phyloP scores from a whole-genome alignment of 1,284 basidiomycete species.

The Pterula multifida region DNA sequence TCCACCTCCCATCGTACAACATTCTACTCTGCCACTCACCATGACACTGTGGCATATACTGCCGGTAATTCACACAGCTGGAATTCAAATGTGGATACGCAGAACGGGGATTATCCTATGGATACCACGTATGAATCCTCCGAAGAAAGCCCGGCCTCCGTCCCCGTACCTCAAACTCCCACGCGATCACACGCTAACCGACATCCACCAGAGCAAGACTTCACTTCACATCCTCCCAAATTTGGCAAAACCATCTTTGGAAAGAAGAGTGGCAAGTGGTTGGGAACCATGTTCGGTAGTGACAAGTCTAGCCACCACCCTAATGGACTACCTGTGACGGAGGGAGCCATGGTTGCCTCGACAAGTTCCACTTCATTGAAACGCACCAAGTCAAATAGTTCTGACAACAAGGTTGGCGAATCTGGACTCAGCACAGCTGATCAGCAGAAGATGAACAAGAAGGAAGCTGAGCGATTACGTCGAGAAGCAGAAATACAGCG shows the following conservation, averaged over 20 bases:
- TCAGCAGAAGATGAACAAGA: slow-evolving; percentile 75
- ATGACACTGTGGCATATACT: slow-evolving; percentile 24
- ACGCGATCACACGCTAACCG: slow-evolving; percentile 19
- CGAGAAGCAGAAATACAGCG: slow-evolving; percentile 83
- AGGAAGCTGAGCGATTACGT: slow-evolving; percentile 77
- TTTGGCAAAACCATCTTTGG: slow-evolving; percentile 46
- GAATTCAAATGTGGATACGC: slow-evolving; percentile 16
- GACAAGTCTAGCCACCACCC: slow-evolving; percentile 48
- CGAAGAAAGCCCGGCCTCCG: neutral
- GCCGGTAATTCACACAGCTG: slow-evolving; percentile 22
- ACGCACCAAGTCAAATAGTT: slow-evolving; percentile 75
- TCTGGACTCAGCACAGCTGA: slow-evolving; percentile 37
- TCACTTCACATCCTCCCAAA: slow-evolving; percentile 31
- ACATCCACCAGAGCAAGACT: slow-evolving; percentile 17
- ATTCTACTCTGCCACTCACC: slow-evolving; percentile 30
- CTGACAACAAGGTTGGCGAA: slow-evolving; percentile 43
- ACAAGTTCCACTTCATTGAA: slow-evolving; percentile 62
- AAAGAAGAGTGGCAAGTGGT: slow-evolving; percentile 57
- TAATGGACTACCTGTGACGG: slow-evolving; percentile 52
- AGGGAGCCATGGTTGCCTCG: slow-evolving; percentile 46
- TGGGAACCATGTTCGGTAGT: slow-evolving; percentile 61
- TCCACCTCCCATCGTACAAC: slow-evolving; percentile 45
- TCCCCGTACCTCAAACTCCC: slow-evolving; percentile 26
- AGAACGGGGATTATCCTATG: slow-evolving; percentile 48
- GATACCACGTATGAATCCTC: slow-evolving; percentile 27